Conservation (phyloP, 1,284 basidiomycete genomes). For the Tranzscheliella williamsii region DNA sequence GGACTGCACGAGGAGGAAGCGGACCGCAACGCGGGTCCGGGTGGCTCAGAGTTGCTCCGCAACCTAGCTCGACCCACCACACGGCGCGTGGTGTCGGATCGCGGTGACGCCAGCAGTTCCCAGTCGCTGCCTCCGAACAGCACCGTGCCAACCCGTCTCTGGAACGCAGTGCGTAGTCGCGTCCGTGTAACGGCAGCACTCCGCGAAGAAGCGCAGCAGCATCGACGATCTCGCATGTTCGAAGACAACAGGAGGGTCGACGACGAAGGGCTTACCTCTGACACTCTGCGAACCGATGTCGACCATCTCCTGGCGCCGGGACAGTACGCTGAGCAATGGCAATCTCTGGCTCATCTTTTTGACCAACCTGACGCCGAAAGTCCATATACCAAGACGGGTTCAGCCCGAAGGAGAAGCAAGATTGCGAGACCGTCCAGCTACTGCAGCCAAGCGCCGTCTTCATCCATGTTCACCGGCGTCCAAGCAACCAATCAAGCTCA, state of each 20-base stretch:
- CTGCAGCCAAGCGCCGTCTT: neutral
- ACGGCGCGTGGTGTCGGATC: constrained; percentile 25
- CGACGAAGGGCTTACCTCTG: constrained; percentile 43
- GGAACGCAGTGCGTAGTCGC: constrained; percentile 32
- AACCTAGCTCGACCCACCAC: constrained; percentile 27
- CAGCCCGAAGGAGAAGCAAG: constrained; percentile 13
- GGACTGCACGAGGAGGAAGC: too few relatives aligned
- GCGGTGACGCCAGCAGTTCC: constrained; percentile 22
- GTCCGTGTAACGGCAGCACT: constrained; percentile 31
- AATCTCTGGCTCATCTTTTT: constrained; percentile 45
- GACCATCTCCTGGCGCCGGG: constrained; percentile 23
- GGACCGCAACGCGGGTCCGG: too few relatives aligned
- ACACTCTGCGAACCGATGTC: constrained; percentile 28
- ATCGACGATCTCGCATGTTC: constrained; percentile 21
- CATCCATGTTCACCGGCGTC: neutral
- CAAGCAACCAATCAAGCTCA: neutral
- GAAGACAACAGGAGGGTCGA: constrained; percentile 36
- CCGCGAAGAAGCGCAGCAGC: constrained; percentile 1
- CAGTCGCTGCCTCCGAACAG: constrained; percentile 21
- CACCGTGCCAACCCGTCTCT: constrained; percentile 19
- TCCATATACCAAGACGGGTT: neutral
- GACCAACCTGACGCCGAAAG: constrained; percentile 4
- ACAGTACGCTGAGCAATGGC: constrained; percentile 47
- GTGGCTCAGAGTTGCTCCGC: too few relatives aligned
- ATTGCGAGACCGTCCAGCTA: neutral